Base-by-base conservation (phyloP, 2,329 filamentous ascomycete species). In the Phialophora tarda region DNA sequence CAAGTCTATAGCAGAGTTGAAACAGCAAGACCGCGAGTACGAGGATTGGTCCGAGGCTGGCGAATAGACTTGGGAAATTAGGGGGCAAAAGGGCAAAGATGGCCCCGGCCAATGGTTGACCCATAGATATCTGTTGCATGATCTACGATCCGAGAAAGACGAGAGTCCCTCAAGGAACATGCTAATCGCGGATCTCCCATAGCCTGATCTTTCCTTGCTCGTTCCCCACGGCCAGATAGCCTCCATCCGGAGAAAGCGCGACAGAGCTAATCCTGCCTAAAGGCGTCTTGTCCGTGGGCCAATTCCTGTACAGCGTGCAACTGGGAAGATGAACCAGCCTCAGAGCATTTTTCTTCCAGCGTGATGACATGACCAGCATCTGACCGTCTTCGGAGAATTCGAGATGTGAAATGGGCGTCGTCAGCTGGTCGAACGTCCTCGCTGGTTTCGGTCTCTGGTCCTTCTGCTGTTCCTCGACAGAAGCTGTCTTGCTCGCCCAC, bases 231-330 rank as follows among this genome's bases (percentile, higher is more conserved):
- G 92, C 92, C 71, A 99, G 77, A 56, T 71, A 70, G 7, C 63
- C 62, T 17, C 71, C 70, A 41, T 69, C 70, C 3, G 67, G 58
- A 44, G 69, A 71, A 23, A 74, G 11, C 2, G 91, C 89, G 66
- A 93, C 86, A 0, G 88, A 84, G 1, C 91, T 91, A 71, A 98
- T 88, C 66, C 92, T 85, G 0, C 95, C 95, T 68, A 99, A 79
- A 0, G 93, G 93, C 64, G 95, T 99, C 77, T 91, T 89, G 70
- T 88, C 87, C 62, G 94, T 99, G 26, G 95, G 95, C 95, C 95
- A 99, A 79, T 99, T 99, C 74, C 89, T 88, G 83, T 95, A 99
- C 23, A 98, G 92, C 1, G 93, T 97, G 78, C 93, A 97, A 72
- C 87, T 93, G 0, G 94, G 93, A 72, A 99, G 81, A 78, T 99